phyloP scores from a whole-genome alignment of 2,329 filamentous ascomycete species.

The Xylariaceae sp. region DNA sequence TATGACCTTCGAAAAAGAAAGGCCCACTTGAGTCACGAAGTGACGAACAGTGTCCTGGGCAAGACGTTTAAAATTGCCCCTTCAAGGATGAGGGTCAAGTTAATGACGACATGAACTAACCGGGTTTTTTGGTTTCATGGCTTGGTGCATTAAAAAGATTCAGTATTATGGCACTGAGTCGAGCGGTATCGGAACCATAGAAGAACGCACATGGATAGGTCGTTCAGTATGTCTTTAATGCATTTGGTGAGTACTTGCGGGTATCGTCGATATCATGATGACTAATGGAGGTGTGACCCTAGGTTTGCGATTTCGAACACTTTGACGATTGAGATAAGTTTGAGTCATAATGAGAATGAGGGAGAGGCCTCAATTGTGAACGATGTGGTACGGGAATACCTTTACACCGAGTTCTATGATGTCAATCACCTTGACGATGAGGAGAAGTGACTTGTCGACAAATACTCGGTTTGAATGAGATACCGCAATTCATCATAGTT shows the following conservation, averaged over 20 bases:
- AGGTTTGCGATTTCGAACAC: conserved; percentile 35
- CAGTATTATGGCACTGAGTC: conserved; percentile 26
- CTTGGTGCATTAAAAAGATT: conserved; percentile 22
- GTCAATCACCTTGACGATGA: conserved; percentile 6
- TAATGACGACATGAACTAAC: conserved; percentile 23
- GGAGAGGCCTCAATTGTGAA: conserved; percentile 25
- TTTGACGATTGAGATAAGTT: conserved; percentile 33
- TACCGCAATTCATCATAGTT: conserved; percentile 20
- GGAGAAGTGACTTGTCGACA: conserved; percentile 11
- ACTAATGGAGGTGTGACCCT: neutral
- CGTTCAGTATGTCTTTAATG: conserved; percentile 30
- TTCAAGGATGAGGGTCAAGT: conserved; percentile 9
- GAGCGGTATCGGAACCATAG: conserved; percentile 32
- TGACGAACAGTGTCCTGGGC: conserved; percentile 34
- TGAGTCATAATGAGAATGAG: conserved; percentile 33
- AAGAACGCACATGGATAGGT: conserved; percentile 22
- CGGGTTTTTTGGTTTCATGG: conserved; percentile 21
- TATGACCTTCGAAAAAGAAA: conserved; percentile 27
- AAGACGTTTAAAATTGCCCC: conserved; percentile 36
- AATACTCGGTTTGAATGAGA: conserved; percentile 18
- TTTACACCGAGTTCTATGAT: conserved; percentile 6
- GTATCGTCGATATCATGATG: neutral
- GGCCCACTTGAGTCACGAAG: conserved; percentile 16
- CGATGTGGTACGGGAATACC: conserved; percentile 19
- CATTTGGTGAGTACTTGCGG: conserved; percentile 27